phyloP scores from a whole-genome alignment of 2,329 filamentous ascomycete species.

The Albophoma yamanashiensis region DNA sequence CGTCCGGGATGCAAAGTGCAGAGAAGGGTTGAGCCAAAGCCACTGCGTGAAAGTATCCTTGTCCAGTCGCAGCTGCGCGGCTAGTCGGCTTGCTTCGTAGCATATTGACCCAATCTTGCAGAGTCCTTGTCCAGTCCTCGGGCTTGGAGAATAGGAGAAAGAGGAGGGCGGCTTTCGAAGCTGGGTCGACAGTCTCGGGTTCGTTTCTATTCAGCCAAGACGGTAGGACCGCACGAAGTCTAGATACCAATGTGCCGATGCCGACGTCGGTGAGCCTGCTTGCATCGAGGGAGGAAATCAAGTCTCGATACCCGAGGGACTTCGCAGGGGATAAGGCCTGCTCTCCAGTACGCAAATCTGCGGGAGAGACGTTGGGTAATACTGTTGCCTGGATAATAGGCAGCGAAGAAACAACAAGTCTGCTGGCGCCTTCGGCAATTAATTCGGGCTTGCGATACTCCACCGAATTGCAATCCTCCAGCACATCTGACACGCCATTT shows the following conservation, averaged over 20 bases:
- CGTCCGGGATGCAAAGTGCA: conserved; percentile 3
- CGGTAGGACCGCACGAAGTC: conserved; percentile 23
- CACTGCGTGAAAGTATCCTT: conserved; percentile 43
- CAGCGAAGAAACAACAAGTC: conserved; percentile 42
- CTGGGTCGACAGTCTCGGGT: conserved; percentile 34
- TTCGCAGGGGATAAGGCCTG: conserved; percentile 12
- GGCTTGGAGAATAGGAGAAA: conserved; percentile 33
- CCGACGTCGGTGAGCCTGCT: not conserved
- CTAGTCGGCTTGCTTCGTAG: conserved; percentile 23
- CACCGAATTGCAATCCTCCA: conserved; percentile 29
- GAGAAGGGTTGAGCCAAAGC: conserved; percentile 36
- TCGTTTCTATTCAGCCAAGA: conserved; percentile 41
- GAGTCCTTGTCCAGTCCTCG: conserved; percentile 22
- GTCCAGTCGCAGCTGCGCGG: conserved; percentile 26
- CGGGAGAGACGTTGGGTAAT: conserved; percentile 6
- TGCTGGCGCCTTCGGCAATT: conserved; percentile 49
- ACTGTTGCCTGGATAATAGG: conserved; percentile 33
- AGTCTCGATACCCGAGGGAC: conserved; percentile 8
- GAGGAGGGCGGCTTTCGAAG: conserved; percentile 39
- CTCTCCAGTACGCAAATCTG: conserved; percentile 10
- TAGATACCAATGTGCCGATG: conserved; percentile 11
- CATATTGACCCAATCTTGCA: conserved; percentile 35
- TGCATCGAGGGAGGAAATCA: conserved; percentile 11
- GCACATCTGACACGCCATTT: conserved; percentile 17
- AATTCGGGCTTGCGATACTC: conserved; percentile 52